Evolutionary conservation across 192 early-diverging fungal genomes (phyloP), one percentile per base, ranked within the genome.

Genomic region (Chytriomyces hyalinus): DNA sequence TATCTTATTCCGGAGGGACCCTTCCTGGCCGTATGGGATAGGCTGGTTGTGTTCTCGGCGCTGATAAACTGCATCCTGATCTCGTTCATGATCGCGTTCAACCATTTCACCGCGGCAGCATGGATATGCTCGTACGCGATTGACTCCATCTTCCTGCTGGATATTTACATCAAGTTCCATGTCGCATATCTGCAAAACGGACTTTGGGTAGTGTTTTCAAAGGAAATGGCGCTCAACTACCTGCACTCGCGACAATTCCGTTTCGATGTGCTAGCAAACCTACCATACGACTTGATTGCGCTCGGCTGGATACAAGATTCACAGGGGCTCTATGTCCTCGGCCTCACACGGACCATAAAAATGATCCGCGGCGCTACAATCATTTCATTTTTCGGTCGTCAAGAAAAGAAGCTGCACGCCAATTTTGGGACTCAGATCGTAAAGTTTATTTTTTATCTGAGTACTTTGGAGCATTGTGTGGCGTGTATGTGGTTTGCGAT

Each of bases 171-270:
- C 74, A 83, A 83, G 65, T 85, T 86, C 70, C 86, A 87, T 74
- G 60, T 86, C 43, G 84, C 86, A 20, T 87, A 87, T 75, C 81
- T 87, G 5, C 77, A 86, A 49, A 78, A 80, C 62, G 86, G 86
- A 44, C 82, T 87, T 49, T 87, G 84, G 84, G 86, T 87, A 46
- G 84, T 87, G 6, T 87, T 87, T 66, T 81, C 86, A 17, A 86
- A 84, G 64, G 86, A 87, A 72, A 87, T 87, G 86, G 80, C 82
- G 26, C 7, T 87, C 63, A 76, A 84, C 64, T 87, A 87, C 53
- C 46, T 87, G 10, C 50, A 66, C 44, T 82, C 82, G 7, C 53
- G 26, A 44, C 82, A 87, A 49, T 87, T 87, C 65, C 60, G 68
- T n/a, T 85, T 82, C 50, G 86, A 87, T 57, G 67, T 87, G 26